These are phyloP conservation scores for Aspergillus nidulans DNA, from an alignment of 495 filamentous ascomycete genomes.

Conservation along the genomic window DNA sequence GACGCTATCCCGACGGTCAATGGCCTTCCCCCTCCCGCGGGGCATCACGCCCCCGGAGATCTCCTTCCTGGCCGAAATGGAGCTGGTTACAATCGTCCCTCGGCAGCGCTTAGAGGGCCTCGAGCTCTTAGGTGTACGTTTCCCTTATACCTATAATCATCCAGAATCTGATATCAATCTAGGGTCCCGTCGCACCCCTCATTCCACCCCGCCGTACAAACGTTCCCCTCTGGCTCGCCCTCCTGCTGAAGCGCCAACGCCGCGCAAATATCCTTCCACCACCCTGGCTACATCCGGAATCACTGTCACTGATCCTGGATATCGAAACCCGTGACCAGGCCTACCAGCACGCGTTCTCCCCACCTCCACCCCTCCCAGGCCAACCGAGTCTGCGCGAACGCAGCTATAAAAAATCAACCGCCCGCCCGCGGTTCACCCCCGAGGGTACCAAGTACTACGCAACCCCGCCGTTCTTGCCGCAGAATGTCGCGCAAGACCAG, in stretches of 20 bases:
- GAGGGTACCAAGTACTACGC: constrained; percentile 40
- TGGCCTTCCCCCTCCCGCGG: constrained; percentile 79
- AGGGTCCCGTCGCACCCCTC: constrained; percentile 76
- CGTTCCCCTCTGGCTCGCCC: constrained; percentile 93
- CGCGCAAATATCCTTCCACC: constrained; percentile 92
- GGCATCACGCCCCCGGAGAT: constrained; percentile 87
- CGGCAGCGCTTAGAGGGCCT: constrained; percentile 85
- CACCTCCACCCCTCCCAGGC: constrained; percentile 61
- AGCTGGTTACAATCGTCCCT: constrained; percentile 85
- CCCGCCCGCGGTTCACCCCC: constrained; percentile 36
- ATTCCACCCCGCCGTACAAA: constrained; percentile 74
- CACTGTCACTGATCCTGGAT: constrained; percentile 70
- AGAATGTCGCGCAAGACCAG: constrained; percentile 35
- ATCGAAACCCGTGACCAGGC: constrained; percentile 65
- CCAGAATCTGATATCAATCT: constrained; percentile 3
- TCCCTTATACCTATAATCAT: background rate
- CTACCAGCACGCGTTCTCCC: constrained; percentile 63
- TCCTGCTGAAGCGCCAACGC: constrained; percentile 91
- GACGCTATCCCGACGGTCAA: constrained; percentile 29
- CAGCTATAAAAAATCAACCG: constrained; percentile 21
- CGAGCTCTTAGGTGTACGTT: constrained; percentile 74
- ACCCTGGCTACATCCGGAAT: constrained; percentile 72
- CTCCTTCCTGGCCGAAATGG: constrained; percentile 96
- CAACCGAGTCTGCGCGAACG: constrained; percentile 30
- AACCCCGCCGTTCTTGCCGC: constrained; percentile 38